phyloP scores from a whole-genome alignment of 2,329 filamentous ascomycete genomes.

The Calonectria hawksworthii region DNA sequence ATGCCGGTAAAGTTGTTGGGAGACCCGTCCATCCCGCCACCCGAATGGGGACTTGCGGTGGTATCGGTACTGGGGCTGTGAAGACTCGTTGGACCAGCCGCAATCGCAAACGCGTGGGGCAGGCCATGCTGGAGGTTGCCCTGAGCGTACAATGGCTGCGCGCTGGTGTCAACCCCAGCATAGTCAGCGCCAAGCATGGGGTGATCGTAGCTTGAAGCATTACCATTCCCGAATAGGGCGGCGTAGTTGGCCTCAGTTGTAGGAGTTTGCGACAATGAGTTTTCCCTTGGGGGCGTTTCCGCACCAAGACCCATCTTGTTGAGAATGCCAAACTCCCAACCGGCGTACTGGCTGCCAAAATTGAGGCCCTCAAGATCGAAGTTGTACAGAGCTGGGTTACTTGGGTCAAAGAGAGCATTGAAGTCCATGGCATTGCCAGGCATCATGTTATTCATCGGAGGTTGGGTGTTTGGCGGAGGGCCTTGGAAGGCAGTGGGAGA shows the following conservation, averaged over 20 bases:
- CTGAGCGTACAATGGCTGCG: constrained; percentile 64
- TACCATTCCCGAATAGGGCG: constrained; percentile 66
- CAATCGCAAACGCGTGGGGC: constrained; percentile 76
- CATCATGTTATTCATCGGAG: constrained; percentile 64
- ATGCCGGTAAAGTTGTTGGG: constrained; percentile 51
- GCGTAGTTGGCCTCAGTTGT: constrained; percentile 56
- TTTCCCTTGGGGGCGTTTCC: constrained; percentile 82
- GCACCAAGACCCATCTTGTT: constrained; percentile 88
- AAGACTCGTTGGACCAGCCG: constrained; percentile 72
- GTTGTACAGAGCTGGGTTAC: constrained; percentile 93
- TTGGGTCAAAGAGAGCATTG: constrained; percentile 84
- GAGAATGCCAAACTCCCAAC: constrained; percentile 95
- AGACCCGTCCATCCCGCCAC: constrained; percentile 68
- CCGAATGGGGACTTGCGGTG: constrained; percentile 71
- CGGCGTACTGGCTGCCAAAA: constrained; percentile 96
- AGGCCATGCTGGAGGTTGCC: constrained; percentile 73
- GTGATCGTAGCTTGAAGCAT: constrained; percentile 64
- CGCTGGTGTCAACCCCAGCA: constrained; percentile 64
- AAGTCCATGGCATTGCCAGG: constrained; percentile 66
- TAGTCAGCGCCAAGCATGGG: constrained; percentile 66
- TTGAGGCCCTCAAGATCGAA: constrained; percentile 91
- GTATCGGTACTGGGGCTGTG: constrained; percentile 76
- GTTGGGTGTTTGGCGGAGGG: constrained; percentile 62
- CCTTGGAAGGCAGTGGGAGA: constrained; percentile 81
- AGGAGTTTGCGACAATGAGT: constrained; percentile 58